Conservation (phyloP, 805 yeast species). For the Cyberlindnera lachancei region DNA sequence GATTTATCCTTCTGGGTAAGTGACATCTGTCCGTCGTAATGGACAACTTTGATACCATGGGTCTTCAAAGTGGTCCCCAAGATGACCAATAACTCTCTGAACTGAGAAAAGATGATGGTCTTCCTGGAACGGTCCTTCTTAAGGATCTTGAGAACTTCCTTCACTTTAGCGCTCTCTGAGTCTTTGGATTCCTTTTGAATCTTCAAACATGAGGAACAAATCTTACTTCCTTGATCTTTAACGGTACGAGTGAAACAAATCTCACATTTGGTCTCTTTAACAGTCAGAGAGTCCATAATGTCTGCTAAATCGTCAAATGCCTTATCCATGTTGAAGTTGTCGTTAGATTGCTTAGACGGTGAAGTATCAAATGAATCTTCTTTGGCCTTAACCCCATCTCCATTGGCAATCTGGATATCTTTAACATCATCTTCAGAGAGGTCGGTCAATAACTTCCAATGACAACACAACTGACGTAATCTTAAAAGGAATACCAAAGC, state of each 20-base stretch:
- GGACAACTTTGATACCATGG: conserved; percentile 25
- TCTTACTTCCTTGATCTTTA: conserved; percentile 5
- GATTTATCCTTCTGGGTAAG: conserved; percentile 24
- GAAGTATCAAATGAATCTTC: conserved; percentile 1
- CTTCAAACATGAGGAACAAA: conserved; percentile 12
- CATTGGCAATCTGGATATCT: conserved; percentile 6
- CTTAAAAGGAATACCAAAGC: conserved; percentile 27
- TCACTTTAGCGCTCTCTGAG: conserved; percentile 28
- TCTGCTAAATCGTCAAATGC: conserved; percentile 17
- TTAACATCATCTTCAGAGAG: conserved; percentile 10
- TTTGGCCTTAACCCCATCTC: background rate
- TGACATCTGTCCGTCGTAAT: conserved; percentile 31
- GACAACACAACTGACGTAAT: conserved; percentile 32
- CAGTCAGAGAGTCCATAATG: conserved; percentile 17
- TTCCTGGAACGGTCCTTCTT: conserved; percentile 27
- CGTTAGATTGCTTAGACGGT: conserved; percentile 8
- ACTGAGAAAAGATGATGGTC: conserved; percentile 40
- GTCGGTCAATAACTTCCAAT: conserved; percentile 21
- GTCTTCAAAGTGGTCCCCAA: conserved; percentile 23
- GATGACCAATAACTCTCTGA: conserved; percentile 28
- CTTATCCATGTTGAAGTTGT: conserved; percentile 6
- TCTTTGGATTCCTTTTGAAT: conserved; percentile 11
- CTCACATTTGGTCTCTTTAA: conserved; percentile 20
- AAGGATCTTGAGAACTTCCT: conserved; percentile 27
- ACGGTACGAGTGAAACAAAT: conserved; percentile 14